Base-by-base conservation (phyloP, 345 rosid genomes). In the Rhodamnia argentea region DNA sequence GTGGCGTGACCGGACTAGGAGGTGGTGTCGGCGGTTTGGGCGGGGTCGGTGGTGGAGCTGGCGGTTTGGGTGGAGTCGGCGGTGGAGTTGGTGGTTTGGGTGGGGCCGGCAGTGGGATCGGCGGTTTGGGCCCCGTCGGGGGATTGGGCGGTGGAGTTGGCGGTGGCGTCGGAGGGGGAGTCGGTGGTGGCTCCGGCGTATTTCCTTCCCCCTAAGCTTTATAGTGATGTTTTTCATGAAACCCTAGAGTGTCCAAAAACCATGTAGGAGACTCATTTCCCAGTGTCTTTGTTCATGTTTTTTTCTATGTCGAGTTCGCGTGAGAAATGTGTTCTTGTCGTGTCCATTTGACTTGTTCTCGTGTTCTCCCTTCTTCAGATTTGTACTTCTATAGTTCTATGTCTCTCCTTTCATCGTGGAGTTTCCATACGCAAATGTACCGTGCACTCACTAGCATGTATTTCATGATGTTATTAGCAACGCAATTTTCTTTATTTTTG, bases 121-220 rank as follows among this genome's bases (percentile, higher is more conserved):
- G 92, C 16, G 91, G 90, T 47, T 59, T 88, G 13, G 92, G 90
- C 3, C 87, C 89, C 1, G 55, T 58, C 4, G 85, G 85, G 0
- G 85, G 85, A 44, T 75, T 87, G n/a, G 89, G 91, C 59, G 91
- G 86, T 75, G 91, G 88, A 26, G 89, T 32, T 6, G 76, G 86
- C 13, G 81, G 32, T 62, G 86, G 86, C 5, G 40, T 50, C 9
- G 78, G 51, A n/a, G 86, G 82, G n/a, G 82, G 83, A n/a, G 47
- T 22, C 22, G 83, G 82, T 37, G 83, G 83, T 13, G 83, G 83
- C 82, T 52, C 29, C 27, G 86, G 86, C 82, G 53, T 50, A 13
- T 12, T n/a, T 70, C 78, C 58, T 70, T 7, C 6, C 50, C 82
- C 82, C 42, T 83, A 42, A 54, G 18, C 50, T 54, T 37, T 82